These are phyloP conservation scores for Rhodotorula sp. DNA, from an alignment of 1,284 basidiomycete genomes.

Conservation along the genomic window DNA sequence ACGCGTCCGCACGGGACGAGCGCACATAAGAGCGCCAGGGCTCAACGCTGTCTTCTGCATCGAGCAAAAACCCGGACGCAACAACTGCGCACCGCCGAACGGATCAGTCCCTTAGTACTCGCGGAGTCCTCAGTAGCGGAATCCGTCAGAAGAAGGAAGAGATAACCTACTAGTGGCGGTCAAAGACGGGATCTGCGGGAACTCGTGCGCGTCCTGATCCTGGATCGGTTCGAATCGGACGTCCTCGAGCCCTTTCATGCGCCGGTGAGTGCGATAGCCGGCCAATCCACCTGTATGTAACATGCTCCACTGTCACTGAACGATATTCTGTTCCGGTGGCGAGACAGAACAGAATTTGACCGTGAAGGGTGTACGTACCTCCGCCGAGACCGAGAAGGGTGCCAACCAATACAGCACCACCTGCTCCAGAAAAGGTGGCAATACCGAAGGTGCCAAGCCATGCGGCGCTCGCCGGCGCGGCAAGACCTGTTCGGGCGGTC, in stretches of 20 bases:
- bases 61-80: constrained; percentile 53
- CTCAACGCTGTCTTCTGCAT: constrained; percentile 51
- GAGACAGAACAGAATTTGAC: neutral
- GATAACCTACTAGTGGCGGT: constrained; percentile 24
- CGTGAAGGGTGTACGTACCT: constrained; percentile 40
- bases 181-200: constrained; percentile 41
- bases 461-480: constrained; percentile 55
- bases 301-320: neutral
- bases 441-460: constrained; percentile 52
- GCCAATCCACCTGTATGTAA: constrained; percentile 49
- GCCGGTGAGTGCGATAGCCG: constrained; percentile 53
- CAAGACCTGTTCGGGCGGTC: constrained; percentile 48
- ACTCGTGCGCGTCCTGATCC: constrained; percentile 44
- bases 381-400: constrained; percentile 57
- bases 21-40: constrained; percentile 48
- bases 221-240: constrained; percentile 53
- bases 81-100: constrained; percentile 47
- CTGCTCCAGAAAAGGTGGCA: constrained; percentile 45
- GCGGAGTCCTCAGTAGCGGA: too few relatives aligned
- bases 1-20: constrained; percentile 50
- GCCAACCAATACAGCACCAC: constrained; percentile 55
- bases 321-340: neutral
- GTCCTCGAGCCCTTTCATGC: constrained; percentile 55
- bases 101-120: too few relatives aligned
- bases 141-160: too few relatives aligned